A percentile compares a stretch with the other conserved stretches of the same genome.
phyloP scores from a whole-genome alignment of 1,284 basidiomycete genomes.

The Boletus mariae region DNA sequence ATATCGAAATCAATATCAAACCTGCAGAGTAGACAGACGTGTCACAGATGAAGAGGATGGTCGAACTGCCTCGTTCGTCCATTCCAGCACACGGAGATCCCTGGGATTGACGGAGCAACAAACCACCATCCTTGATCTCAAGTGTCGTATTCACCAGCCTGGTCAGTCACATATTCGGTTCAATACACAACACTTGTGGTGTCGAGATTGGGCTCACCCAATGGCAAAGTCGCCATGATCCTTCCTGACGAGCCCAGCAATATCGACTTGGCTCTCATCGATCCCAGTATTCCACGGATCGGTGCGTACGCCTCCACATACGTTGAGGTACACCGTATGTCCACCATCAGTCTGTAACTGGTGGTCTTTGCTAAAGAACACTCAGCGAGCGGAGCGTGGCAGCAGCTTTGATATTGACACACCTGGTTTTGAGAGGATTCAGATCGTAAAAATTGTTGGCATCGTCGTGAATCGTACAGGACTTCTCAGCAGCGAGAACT shows the following conservation, averaged over 20 bases:
- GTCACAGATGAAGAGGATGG: conserved; percentile 71
- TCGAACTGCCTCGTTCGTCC: conserved; percentile 50
- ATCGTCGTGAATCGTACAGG: conserved; percentile 40
- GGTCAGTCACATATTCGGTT: background rate
- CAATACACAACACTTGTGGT: background rate
- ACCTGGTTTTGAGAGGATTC: conserved; percentile 55
- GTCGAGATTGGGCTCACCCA: conserved; percentile 46
- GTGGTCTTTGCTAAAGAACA: conserved; percentile 57
- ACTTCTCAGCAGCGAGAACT: conserved; percentile 35
- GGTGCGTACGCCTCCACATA: conserved; percentile 53
- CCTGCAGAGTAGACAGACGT: conserved; percentile 47
- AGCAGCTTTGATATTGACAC: background rate
- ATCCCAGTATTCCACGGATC: conserved; percentile 59
- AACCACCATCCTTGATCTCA: conserved; percentile 44
- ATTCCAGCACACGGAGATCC: conserved; percentile 57
- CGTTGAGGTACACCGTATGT: conserved; percentile 52
- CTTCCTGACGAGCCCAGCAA: conserved; percentile 60
- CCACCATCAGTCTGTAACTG: conserved; percentile 46
- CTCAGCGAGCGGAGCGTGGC: conserved; percentile 6
- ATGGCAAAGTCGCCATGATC: conserved; percentile 68
- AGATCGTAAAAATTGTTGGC: conserved; percentile 60
- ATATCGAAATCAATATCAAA: conserved; percentile 14
- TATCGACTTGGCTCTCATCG: conserved; percentile 44
- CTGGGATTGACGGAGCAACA: conserved; percentile 48
- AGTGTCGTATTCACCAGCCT: conserved; percentile 64